phyloP scores from a whole-genome alignment of 1,284 basidiomycete genomes.

The Ceratobasidium sp. region DNA sequence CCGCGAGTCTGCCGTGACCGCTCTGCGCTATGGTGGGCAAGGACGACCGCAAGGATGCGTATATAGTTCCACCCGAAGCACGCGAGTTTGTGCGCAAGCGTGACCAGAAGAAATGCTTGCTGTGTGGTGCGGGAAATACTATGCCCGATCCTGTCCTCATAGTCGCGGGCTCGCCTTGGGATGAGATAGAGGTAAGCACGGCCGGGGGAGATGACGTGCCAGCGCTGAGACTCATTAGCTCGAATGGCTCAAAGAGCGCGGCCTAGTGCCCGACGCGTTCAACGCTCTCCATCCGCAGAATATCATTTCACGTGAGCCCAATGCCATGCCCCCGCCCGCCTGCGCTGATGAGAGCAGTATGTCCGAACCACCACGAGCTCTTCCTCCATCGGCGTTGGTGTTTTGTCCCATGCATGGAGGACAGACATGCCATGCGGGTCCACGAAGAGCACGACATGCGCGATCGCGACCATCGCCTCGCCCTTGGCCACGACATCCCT shows the following conservation, averaged over 20 bases:
- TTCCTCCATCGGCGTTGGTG: constrained; percentile 44
- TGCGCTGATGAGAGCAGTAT: constrained; percentile 28
- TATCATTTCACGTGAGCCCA: constrained; percentile 38
- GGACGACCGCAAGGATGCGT: constrained; percentile 34
- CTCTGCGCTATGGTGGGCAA: constrained; percentile 20
- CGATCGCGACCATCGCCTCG: constrained; percentile 31
- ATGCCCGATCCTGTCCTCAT: constrained; percentile 33
- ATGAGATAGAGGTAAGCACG: constrained; percentile 42
- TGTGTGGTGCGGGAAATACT: constrained; percentile 36
- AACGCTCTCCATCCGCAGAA: constrained; percentile 38
- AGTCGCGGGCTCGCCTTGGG: constrained; percentile 42
- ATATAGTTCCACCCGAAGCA: constrained; percentile 24
- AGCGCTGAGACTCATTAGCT: constrained; percentile 22
- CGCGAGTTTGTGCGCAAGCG: constrained; percentile 41
- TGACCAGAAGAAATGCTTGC: constrained; percentile 40
- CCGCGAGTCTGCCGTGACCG: constrained; percentile 6
- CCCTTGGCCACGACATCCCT: constrained; percentile 22
- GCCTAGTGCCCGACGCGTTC: constrained; percentile 19
- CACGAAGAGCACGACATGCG: constrained; percentile 41
- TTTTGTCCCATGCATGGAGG: constrained; percentile 40
- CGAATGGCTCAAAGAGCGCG: constrained; percentile 42
- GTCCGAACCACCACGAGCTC: constrained; percentile 45
- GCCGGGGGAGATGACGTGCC: not conserved
- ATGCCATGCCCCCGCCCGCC: not conserved
- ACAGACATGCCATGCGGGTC: constrained; percentile 35